A percentile compares a stretch with the other conserved stretches of the same genome.
These are phyloP conservation scores for Pseudevernia furfuracea DNA, from an alignment of 495 filamentous ascomycete species.

Conservation along the genomic window DNA sequence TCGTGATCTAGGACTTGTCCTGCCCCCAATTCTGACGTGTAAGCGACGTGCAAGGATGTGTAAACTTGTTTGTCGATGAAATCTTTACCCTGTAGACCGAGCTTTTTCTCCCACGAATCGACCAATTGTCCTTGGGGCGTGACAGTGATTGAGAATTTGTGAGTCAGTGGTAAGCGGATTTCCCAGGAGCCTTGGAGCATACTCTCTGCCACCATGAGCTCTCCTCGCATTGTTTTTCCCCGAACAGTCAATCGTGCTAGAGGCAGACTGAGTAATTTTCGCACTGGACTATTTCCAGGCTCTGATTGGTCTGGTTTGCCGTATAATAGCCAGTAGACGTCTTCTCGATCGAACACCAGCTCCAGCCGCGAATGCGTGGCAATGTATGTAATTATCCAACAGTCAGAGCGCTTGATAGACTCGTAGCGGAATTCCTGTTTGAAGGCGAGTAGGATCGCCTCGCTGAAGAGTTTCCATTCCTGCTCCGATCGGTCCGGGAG, in stretches of 20 bases:
- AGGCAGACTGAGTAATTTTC: slow-evolving; percentile 45
- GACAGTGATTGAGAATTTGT: slow-evolving; percentile 25
- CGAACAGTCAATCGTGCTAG: slow-evolving; percentile 46
- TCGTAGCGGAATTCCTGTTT: slow-evolving; percentile 40
- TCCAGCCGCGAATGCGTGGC: slow-evolving; percentile 42
- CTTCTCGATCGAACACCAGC: slow-evolving; percentile 37
- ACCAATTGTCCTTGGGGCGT: slow-evolving; percentile 28
- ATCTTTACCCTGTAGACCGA: slow-evolving; percentile 38
- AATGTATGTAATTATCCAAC: slow-evolving; percentile 49
- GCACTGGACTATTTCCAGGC: slow-evolving; percentile 35
- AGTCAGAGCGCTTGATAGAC: slow-evolving; percentile 39
- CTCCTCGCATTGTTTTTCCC: slow-evolving; percentile 1
- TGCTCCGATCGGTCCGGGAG: not conserved
- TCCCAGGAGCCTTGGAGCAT: slow-evolving; percentile 47
- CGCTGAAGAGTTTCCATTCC: slow-evolving; percentile 39
- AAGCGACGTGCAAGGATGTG: slow-evolving; percentile 33
- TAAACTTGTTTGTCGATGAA: slow-evolving; percentile 29
- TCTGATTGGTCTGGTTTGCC: slow-evolving; percentile 37
- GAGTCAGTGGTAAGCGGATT: slow-evolving; percentile 38
- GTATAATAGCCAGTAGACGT: slow-evolving; percentile 49
- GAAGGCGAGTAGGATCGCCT: slow-evolving; percentile 32
- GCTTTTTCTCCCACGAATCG: slow-evolving; percentile 29
- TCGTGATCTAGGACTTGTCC: slow-evolving; percentile 31
- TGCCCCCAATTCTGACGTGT: slow-evolving; percentile 27
- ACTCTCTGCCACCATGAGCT: not conserved